Conservation (phyloP, 495 filamentous ascomycete species). For the Podospora conica region DNA sequence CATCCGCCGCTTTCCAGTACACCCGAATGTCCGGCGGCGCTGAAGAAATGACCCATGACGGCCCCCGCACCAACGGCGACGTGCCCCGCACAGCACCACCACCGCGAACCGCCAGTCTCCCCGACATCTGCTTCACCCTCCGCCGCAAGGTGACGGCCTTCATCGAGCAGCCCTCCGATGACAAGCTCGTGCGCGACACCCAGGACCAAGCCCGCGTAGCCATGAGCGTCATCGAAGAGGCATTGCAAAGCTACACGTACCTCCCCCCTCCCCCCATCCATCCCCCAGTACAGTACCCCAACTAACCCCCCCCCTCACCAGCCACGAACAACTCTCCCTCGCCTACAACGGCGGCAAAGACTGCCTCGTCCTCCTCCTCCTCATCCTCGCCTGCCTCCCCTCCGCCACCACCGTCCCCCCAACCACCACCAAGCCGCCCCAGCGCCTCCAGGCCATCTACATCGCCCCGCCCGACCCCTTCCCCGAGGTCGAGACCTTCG, state of each 20-base stretch:
- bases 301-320: slow-evolving; percentile 26
- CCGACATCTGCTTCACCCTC: slow-evolving; percentile 38
- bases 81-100: slow-evolving; percentile 3
- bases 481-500: slow-evolving; percentile 77
- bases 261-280: slow-evolving; percentile 15
- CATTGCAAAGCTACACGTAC: slow-evolving; percentile 64
- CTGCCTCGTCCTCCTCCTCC: slow-evolving; percentile 86
- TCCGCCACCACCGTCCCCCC: not conserved
- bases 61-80: slow-evolving; percentile 12
- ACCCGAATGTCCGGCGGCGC: not conserved
- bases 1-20: not conserved
- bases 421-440: slow-evolving; percentile 15
- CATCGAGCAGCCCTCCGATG: slow-evolving; percentile 50
- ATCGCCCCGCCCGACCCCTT: slow-evolving; percentile 79
- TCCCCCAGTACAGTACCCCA: not conserved
- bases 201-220: slow-evolving; percentile 68
- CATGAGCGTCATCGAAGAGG: slow-evolving; percentile 64
- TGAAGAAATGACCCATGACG: slow-evolving; percentile 18
- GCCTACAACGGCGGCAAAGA: slow-evolving; percentile 99
- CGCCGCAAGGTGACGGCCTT: slow-evolving; percentile 62
- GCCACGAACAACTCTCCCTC: slow-evolving; percentile 71
- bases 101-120: slow-evolving; percentile 6
- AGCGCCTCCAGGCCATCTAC: slow-evolving; percentile 74
- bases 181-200: slow-evolving; percentile 53
- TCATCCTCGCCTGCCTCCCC: slow-evolving; percentile 70